Conservation (phyloP, 1,284 basidiomycete genomes). For the Hortiboletus rubellus region DNA sequence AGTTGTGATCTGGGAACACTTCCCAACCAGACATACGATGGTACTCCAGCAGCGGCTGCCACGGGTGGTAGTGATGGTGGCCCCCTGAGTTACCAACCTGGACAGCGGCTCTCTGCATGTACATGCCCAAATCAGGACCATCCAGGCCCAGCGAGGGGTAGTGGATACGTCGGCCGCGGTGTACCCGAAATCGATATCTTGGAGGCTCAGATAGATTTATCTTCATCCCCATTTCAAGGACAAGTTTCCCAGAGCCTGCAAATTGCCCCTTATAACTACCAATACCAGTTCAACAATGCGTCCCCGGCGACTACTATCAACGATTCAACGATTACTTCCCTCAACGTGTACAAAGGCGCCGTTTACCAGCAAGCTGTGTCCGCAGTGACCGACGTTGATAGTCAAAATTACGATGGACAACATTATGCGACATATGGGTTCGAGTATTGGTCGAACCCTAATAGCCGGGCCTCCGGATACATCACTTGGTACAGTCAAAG, state of each 20-base stretch:
- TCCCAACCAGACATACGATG: conserved; percentile 69
- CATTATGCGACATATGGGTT: conserved; percentile 63
- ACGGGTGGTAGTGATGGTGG: conserved; percentile 51
- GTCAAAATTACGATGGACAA: conserved; percentile 52
- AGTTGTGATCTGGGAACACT: conserved; percentile 83
- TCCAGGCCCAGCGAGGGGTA: conserved; percentile 63
- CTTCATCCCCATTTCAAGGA: conserved; percentile 47
- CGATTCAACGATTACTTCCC: conserved; percentile 49
- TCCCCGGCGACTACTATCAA: conserved; percentile 54
- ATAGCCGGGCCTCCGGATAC: conserved; percentile 60
- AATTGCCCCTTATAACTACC: conserved; percentile 75
- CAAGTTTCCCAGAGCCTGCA: conserved; percentile 81
- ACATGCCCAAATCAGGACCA: conserved; percentile 82
- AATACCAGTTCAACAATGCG: conserved; percentile 61
- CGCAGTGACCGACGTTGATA: conserved; percentile 57
- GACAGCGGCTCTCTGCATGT: conserved; percentile 78
- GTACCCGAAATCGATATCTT: conserved; percentile 88
- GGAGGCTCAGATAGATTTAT: conserved; percentile 60
- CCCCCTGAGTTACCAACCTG: conserved; percentile 68
- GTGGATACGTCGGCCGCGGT: conserved; percentile 69
- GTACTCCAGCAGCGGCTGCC: conserved; percentile 50
- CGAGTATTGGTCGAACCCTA: conserved; percentile 74
- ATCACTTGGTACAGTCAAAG: conserved; percentile 73
- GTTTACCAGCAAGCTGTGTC: conserved; percentile 80
- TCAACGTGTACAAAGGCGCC: conserved; percentile 78